Conservation (phyloP, 768 basidiomycete genomes). For the Agrocybe chaxingu region DNA sequence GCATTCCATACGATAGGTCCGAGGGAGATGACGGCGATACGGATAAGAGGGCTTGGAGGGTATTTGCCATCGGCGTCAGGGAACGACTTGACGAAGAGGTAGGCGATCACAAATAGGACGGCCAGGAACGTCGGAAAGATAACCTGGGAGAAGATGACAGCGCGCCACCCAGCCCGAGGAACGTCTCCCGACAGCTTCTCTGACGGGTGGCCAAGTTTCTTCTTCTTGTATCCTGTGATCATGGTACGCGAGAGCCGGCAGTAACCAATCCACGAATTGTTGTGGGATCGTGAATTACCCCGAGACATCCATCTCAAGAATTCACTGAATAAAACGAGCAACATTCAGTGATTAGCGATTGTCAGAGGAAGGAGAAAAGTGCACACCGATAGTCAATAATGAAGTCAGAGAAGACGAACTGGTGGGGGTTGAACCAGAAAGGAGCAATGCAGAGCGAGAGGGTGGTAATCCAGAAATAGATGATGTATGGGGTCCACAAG, state of each 20-base stretch:
- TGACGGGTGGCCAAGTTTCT: constrained; percentile 93
- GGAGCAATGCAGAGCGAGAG: constrained; percentile 90
- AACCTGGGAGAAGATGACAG: constrained; percentile 85
- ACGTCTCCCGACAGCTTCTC: constrained; percentile 96
- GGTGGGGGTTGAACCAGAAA: constrained; percentile 99
- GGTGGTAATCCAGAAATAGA: constrained; percentile 98
- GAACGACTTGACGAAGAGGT: constrained; percentile 93
- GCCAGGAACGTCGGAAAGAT: constrained; percentile 86
- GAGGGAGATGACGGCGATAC: constrained; percentile 88
- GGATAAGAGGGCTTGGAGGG: constrained; percentile 82
- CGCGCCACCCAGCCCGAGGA: constrained; percentile 90
- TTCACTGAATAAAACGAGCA: constrained; percentile 53
- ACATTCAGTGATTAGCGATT: constrained; percentile 5
- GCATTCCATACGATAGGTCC: constrained; percentile 98
- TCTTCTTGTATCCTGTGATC: constrained; percentile 99
- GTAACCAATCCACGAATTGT: constrained; percentile 99
- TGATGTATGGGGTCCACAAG: constrained; percentile 87
- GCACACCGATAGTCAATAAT: constrained; percentile 89
- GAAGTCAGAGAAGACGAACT: constrained; percentile 96
- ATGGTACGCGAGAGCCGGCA: constrained; percentile 96
- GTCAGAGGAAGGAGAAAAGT: neutral
- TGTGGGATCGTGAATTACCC: constrained; percentile 95
- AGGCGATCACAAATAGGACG: constrained; percentile 79
- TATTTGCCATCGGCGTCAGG: constrained; percentile 54
- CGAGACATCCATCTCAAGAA: constrained; percentile 99